Conservation (phyloP, 306 rosid genomes). For the Prinsepia uniflora region DNA sequence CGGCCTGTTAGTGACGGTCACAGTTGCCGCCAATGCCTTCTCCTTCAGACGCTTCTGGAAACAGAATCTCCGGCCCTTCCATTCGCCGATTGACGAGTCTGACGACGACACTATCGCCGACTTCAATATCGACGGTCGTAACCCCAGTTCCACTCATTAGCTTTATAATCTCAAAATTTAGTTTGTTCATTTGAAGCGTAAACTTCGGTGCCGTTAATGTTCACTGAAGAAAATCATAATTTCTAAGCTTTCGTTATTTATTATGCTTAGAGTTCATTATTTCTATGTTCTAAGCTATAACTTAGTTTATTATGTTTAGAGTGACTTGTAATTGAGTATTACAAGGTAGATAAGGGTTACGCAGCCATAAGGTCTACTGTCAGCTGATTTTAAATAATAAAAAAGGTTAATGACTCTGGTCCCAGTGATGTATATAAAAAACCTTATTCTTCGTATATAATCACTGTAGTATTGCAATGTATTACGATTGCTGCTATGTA, state of each 20-base stretch:
- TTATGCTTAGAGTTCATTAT: not conserved
- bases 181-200: not conserved
- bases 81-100: slow-evolving; percentile 71
- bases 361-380: not conserved
- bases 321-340: not conserved
- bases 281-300: not conserved
- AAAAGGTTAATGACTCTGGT: not conserved
- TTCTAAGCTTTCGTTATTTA: not conserved
- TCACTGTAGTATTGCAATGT: not conserved
- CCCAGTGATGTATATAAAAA: not conserved
- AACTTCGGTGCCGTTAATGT: not conserved
- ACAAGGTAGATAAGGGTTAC: not conserved
- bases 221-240: not conserved
- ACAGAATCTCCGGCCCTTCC: slow-evolving; percentile 62
- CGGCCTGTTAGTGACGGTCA: slow-evolving; percentile 51
- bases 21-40: slow-evolving; percentile 76
- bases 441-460: not conserved
- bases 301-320: not conserved
- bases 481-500: not conserved
- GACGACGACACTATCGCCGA: slow-evolving; percentile 62
- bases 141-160: not conserved
- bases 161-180: not conserved
- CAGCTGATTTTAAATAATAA: not conserved
- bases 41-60: slow-evolving; percentile 56
- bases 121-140: slow-evolving; percentile 49